Evolutionary conservation across 257 asterid species (phyloP).

Genomic region (Gentiana macrophylla): DNA sequence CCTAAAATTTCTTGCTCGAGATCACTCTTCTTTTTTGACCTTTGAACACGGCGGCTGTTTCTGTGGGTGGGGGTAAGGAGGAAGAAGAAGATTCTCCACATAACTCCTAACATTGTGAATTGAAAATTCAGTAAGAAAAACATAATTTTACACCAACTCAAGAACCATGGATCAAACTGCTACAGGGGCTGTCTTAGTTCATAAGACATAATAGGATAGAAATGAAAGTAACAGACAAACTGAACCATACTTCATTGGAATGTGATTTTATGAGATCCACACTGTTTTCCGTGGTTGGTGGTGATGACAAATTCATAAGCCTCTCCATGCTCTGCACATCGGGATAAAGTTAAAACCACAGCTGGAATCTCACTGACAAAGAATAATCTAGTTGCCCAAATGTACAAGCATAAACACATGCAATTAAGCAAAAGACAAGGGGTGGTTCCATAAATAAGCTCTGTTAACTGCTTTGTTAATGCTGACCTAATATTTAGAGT

Average conservation of each 20-base stretch:
- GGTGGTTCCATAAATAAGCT: no score
- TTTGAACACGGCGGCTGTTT: slow-evolving; percentile 10
- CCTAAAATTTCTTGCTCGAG: slow-evolving; percentile 40
- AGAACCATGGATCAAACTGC: background rate
- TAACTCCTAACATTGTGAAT: background rate
- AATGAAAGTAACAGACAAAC: background rate
- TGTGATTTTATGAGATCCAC: slow-evolving; percentile 38
- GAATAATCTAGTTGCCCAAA: no score
- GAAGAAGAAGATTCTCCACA: background rate
- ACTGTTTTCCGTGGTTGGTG: slow-evolving; percentile 36
- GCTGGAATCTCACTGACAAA: no score
- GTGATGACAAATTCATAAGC: slow-evolving; percentile 54
- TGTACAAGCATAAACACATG: no score
- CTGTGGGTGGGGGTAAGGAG: background rate
- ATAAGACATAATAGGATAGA: no score
- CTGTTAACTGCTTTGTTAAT: no score
- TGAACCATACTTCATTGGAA: slow-evolving; percentile 33
- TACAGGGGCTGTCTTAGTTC: no score
- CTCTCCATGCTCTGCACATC: slow-evolving; percentile 70
- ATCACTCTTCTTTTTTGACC: slow-evolving; percentile 19
- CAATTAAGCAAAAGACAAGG: no score
- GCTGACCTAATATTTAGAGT: no score
- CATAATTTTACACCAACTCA: background rate
- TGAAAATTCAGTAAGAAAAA: background rate
- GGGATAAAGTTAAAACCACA: background rate